phyloP scores from a whole-genome alignment of 495 filamentous ascomycete genomes.

The Cercophora sp. region DNA sequence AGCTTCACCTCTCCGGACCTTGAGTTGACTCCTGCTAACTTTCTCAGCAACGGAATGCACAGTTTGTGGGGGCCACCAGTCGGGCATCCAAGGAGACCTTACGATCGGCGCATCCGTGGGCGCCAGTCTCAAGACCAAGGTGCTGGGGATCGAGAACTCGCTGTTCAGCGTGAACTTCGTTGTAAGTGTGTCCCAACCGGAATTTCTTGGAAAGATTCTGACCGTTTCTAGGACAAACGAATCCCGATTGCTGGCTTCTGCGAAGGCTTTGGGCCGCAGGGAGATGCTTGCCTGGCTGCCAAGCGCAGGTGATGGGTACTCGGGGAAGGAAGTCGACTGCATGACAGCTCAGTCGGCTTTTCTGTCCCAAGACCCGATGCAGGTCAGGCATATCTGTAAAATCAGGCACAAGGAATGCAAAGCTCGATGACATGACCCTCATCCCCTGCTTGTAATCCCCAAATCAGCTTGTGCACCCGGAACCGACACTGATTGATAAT shows the following conservation, averaged over 20 bases:
- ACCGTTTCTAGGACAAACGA: background rate
- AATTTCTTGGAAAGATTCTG: background rate
- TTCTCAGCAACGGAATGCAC: constrained; percentile 14
- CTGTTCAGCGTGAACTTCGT: constrained; percentile 10
- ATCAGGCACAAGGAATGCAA: too few relatives aligned
- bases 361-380: too few relatives aligned
- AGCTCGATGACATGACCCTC: too few relatives aligned
- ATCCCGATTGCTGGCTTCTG: constrained; percentile 13
- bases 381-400: too few relatives aligned
- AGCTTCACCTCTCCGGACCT: background rate
- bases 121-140: constrained; percentile 16
- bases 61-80: constrained; percentile 10
- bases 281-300: background rate
- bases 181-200: background rate
- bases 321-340: too few relatives aligned
- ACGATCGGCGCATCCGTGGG: constrained; percentile 11
- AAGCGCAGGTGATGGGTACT: too few relatives aligned
- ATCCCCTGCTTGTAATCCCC: too few relatives aligned
- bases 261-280: constrained; percentile 12
- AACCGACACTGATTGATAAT: too few relatives aligned
- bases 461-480: too few relatives aligned
- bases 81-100: constrained; percentile 13
- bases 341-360: too few relatives aligned
- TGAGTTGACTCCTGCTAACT: too few relatives aligned
- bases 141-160: constrained; percentile 1